These are phyloP conservation scores for Pseudocercospora macadamiae DNA, from an alignment of 2,329 filamentous ascomycete species.

Conservation along the genomic window DNA sequence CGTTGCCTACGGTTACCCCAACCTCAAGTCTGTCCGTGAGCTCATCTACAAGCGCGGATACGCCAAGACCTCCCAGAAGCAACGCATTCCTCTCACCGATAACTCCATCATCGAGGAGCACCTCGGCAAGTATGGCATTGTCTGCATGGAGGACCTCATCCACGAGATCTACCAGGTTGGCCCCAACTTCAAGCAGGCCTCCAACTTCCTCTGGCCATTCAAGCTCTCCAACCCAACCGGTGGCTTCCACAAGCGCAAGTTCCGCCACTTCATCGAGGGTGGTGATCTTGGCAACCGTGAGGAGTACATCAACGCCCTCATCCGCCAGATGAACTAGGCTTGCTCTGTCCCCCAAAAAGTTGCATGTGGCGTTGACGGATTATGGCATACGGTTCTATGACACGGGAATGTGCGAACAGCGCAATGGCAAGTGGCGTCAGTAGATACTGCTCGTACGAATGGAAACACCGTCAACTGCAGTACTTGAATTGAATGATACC, in stretches of 20 bases:
- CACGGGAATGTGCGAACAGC: slow-evolving; percentile 11
- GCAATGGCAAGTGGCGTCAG: slow-evolving; percentile 29
- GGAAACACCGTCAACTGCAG: slow-evolving; percentile 5
- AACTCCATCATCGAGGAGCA: slow-evolving; percentile 96
- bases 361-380: slow-evolving; percentile 12
- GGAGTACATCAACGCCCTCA: slow-evolving; percentile 94
- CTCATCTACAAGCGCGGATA: slow-evolving; percentile 99
- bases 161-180: slow-evolving; percentile 99
- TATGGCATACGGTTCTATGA: slow-evolving; percentile 14
- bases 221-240: slow-evolving; percentile 98
- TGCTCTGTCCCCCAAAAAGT: slow-evolving; percentile 2
- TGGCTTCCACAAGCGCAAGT: slow-evolving; percentile 95
- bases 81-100: slow-evolving; percentile 94
- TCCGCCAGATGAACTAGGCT: slow-evolving; percentile 96
- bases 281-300: slow-evolving; percentile 99
- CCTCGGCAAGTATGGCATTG: slow-evolving; percentile 97
- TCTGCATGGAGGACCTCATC: slow-evolving; percentile 98
- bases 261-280: slow-evolving; percentile 98
- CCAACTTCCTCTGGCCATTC: slow-evolving; percentile 99
- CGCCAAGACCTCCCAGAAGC: slow-evolving; percentile 92
- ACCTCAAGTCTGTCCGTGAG: slow-evolving; percentile 98
- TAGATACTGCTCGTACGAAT: slow-evolving; percentile 14
- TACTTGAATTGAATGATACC: slow-evolving; percentile 6
- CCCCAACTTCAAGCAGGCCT: slow-evolving; percentile 96
- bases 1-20: slow-evolving; percentile 99